These are phyloP conservation scores for Aspergillus nanangensis DNA, from an alignment of 495 filamentous ascomycete species.

Conservation along the genomic window DNA sequence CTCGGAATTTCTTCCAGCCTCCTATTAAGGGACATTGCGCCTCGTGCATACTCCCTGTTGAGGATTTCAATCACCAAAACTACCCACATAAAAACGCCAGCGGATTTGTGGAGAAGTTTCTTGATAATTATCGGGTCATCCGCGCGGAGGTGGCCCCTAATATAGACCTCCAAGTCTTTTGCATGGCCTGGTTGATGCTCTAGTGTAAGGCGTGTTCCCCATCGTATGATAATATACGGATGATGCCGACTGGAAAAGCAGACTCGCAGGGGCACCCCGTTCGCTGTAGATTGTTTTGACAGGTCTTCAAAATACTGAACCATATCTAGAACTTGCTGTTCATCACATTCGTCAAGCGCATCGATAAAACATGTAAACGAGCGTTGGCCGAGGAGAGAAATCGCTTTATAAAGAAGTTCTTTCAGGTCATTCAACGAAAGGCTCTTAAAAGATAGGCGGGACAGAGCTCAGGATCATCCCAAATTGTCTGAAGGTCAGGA, in stretches of 20 bases:
- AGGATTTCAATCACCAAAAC: conserved; percentile 41
- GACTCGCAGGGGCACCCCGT: conserved; percentile 17
- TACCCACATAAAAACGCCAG: conserved; percentile 48
- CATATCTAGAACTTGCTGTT: conserved; percentile 31
- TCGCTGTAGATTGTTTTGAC: conserved; percentile 11
- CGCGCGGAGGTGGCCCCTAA: conserved; percentile 17
- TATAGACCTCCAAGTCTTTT: conserved; percentile 20
- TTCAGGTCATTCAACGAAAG: conserved; percentile 18
- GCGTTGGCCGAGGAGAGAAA: conserved; percentile 16
- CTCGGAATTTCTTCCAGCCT: conserved; percentile 30
- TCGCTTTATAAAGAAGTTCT: conserved; percentile 13
- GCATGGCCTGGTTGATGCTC: conserved; percentile 25
- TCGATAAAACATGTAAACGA: conserved; percentile 31
- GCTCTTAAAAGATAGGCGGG: background rate
- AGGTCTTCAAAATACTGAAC: conserved; percentile 34
- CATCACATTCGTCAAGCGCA: conserved; percentile 39
- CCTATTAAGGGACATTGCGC: conserved; percentile 14
- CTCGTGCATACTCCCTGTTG: conserved; percentile 30
- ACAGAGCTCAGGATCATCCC: conserved; percentile 16
- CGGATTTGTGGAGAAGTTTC: conserved; percentile 31
- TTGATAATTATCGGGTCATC: conserved; percentile 8
- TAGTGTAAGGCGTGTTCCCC: conserved; percentile 25
- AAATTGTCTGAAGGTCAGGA: conserved; percentile 20
- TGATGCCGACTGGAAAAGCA: conserved; percentile 51
- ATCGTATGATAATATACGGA: conserved; percentile 35